These are phyloP conservation scores for Lablab purpureus DNA, from an alignment of 306 rosid species.

Conservation along the genomic window DNA sequence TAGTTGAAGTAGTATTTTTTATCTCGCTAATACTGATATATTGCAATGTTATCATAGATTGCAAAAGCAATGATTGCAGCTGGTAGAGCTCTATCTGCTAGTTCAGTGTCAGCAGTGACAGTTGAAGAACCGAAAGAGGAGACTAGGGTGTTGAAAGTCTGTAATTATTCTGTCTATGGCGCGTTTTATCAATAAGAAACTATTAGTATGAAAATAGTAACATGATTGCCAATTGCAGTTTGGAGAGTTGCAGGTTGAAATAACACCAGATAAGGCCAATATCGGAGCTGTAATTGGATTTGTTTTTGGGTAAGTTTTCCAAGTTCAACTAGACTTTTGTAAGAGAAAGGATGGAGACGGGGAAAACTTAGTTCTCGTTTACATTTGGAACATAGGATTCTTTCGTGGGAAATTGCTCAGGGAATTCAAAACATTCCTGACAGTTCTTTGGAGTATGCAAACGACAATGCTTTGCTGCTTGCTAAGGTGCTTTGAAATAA, in stretches of 20 bases:
- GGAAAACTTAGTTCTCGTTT: constrained; percentile 25
- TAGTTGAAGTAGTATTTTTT: constrained; percentile 30
- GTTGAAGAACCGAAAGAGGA: constrained; percentile 63
- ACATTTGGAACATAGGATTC: constrained; percentile 61
- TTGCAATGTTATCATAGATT: constrained; percentile 65
- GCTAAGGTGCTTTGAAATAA: constrained; percentile 74
- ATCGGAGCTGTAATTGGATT: constrained; percentile 73
- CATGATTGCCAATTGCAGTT: constrained; percentile 64
- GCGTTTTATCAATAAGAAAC: constrained; percentile 32
- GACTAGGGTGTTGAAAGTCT: constrained; percentile 77
- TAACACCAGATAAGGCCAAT: constrained; percentile 77
- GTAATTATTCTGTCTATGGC: constrained; percentile 40
- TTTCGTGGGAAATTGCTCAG: constrained; percentile 86
- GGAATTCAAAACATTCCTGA: constrained; percentile 82
- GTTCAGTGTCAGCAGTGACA: constrained; percentile 52
- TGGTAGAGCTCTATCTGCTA: constrained; percentile 73
- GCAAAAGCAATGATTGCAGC: constrained; percentile 75
- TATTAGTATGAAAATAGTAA: constrained; percentile 37
- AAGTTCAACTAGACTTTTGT: constrained; percentile 5
- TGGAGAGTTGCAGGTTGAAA: constrained; percentile 90
- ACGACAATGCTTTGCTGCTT: constrained; percentile 83
- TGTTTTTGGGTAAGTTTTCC: constrained; percentile 69
- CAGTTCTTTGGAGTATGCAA: constrained; percentile 79
- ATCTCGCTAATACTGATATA: constrained; percentile 42
- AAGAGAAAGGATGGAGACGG: constrained; percentile 10